These are phyloP conservation scores for Neurospora terricola DNA, from an alignment of 495 filamentous ascomycete species.

Conservation along the genomic window DNA sequence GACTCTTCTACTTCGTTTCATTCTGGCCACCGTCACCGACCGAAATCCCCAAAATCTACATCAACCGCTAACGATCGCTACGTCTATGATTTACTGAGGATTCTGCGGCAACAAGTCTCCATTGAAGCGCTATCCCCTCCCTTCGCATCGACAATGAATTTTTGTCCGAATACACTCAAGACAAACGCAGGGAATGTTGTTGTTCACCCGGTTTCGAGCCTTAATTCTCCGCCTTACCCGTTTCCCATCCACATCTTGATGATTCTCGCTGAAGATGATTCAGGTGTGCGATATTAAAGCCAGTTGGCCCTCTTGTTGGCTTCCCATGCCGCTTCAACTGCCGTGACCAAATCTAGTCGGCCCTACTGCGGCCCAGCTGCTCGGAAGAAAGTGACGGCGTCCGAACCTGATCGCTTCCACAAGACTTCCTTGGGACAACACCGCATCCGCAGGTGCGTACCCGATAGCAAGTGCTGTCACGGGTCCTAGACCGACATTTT, in stretches of 20 bases:
- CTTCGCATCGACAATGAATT: neutral
- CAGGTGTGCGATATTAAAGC: neutral
- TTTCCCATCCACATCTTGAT: neutral
- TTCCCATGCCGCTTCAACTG: neutral
- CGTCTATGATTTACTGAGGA: neutral
- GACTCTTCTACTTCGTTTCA: neutral
- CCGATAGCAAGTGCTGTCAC: neutral
- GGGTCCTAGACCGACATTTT: neutral
- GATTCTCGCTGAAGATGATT: neutral
- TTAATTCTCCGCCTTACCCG: neutral
- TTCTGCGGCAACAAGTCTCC: neutral
- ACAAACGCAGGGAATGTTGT: neutral
- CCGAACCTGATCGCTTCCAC: neutral
- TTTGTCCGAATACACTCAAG: neutral
- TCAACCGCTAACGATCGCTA: neutral
- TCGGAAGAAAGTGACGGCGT: neutral
- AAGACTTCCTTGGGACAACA: neutral
- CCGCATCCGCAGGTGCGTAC: neutral
- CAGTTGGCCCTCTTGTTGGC: neutral
- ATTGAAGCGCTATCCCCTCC: neutral
- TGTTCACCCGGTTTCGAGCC: neutral
- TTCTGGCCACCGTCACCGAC: neutral
- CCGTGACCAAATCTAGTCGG: neutral
- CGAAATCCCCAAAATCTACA: neutral
- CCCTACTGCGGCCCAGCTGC: neutral